Conservation (phyloP, 345 rosid species). For the Linum tenue region DNA sequence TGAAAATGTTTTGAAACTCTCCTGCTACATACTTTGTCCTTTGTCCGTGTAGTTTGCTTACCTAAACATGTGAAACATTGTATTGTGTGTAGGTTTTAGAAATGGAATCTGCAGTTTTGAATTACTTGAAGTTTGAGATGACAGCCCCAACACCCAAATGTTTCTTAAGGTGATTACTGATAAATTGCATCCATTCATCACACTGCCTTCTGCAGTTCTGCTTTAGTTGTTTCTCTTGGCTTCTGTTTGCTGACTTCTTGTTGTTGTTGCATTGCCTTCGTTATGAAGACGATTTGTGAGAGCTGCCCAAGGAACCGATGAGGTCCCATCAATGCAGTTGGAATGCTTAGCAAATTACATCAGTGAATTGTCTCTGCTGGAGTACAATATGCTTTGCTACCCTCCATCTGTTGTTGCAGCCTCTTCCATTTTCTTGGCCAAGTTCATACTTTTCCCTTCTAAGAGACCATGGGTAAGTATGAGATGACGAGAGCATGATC, state of each 20-base stretch:
- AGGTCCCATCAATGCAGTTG: conserved; percentile 62
- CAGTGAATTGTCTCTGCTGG: conserved; percentile 67
- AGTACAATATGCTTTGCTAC: conserved; percentile 62
- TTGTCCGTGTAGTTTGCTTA: background rate
- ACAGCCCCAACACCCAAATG: conserved; percentile 85
- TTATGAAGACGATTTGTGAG: conserved; percentile 68
- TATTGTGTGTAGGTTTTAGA: conserved; percentile 49
- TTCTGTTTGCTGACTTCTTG: background rate
- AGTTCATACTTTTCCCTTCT: conserved; percentile 56
- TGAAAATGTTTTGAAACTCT: background rate
- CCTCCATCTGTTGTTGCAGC: conserved; percentile 83
- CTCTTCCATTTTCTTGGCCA: conserved; percentile 78
- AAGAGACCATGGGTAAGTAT: conserved; percentile 76
- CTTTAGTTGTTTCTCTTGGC: background rate
- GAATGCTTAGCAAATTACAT: conserved; percentile 81
- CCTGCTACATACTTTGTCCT: background rate
- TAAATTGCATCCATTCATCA: background rate
- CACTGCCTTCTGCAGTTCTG: background rate
- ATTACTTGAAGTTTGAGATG: conserved; percentile 83
- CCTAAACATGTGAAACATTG: background rate
- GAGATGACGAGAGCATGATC: background rate
- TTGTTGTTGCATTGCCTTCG: conserved; percentile 15
- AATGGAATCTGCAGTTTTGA: conserved; percentile 83
- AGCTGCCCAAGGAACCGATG: conserved; percentile 67
- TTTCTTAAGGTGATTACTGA: conserved; percentile 54